Evolutionary conservation across 164 flowering plant species (phyloP), one percentile per base, ranked within the genome.

Genomic region (Liriodendron chinense): DNA sequence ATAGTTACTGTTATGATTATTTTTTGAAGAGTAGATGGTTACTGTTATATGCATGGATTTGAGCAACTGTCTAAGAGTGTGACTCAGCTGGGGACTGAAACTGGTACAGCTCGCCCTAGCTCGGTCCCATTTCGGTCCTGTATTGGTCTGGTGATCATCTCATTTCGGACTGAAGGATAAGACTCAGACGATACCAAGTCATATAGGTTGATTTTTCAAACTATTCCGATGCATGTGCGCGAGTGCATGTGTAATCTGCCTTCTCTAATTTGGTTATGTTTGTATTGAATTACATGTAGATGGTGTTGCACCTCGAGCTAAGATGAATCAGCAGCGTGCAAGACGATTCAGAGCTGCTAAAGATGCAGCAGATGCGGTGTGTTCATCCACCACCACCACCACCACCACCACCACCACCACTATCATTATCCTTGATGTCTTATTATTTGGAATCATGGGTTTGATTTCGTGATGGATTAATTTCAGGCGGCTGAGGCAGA

Each of bases 241-340:
- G 5, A 2, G 10, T 26, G 47, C 26, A 16, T 13, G 49, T 28
- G 9, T 21, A 65, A 65, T 3, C 0, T 65, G 59, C 18, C 9
- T 10, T 26, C 8, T 5, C 9, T 25, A 34, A 67, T 67, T 16
- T 67, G 43, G 16, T 34, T 25, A 34, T 65, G 28, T 67, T 28
- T n/a, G 8, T 1, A 25, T 47, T 50, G 50, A 43, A 34, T 66
- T 22, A 12, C 34, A n/a, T n/a, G 16, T 26, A 87, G 90, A 87
- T 68, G 90, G 89, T 28, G 89, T 86, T 43, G 87, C 89, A 0
- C 87, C 90, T 0, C 78, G 89, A 20, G 87, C 89, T 1, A 87
- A 87, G 74, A 87, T 87, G 89, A 87, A 87, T 72, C 86, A 87
- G 57, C 90, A 86, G 64, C 80, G 90, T 7, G 56, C 89, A 1